Evolutionary conservation across 768 basidiomycete genomes (phyloP), one percentile per base, ranked within the genome.

Genomic region (Russula brevipes): DNA sequence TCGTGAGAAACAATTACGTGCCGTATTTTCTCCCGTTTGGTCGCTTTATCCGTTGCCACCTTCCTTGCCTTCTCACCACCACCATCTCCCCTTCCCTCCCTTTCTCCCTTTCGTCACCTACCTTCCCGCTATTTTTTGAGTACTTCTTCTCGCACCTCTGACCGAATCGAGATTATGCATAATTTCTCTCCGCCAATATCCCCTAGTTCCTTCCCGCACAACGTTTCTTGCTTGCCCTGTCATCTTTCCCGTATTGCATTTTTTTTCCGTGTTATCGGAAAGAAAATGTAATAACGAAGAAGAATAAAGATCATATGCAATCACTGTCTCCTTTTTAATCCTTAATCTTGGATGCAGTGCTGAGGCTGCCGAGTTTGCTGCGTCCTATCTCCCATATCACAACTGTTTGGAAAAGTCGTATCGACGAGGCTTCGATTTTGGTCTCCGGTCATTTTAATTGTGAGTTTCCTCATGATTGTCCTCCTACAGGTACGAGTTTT

Each of bases 1-100:
- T 14, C 59, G 54, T 64, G 63, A 39, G 63, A 56, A 33, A 45
- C 3, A 16, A 38, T 64, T 64, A 64, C 59, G 42, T 64, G 44
- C 17, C 47, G 47, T 30, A 19, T 39, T 50, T 54, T 50, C 1
- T 19, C 31, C 16, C 12, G 5, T 41, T 30, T 54, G 55, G 63
- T 51, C 55, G 44, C 54, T 41, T 38, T 30, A 24, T 17, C 45
- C 36, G 9, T 52, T n/a, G 39, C 24, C 24, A 4, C 12, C n/a
- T n/a, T 17, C 19, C 49, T 63, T 42, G 38, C 44, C 31, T 53
- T 44, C 46, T 41, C 31, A 62, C 64, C 50, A 63, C 39, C 55
- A 65, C 10, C 55, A 57, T 54, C 61, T n/a, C 7, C 39, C 1
- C 6, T 9, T 31, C 5, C 11, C 31, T 0, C 11, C 4, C 10